These are phyloP conservation scores for Entomophthora muscae DNA, from an alignment of 371 early-diverging fungal species.

Conservation along the genomic window DNA sequence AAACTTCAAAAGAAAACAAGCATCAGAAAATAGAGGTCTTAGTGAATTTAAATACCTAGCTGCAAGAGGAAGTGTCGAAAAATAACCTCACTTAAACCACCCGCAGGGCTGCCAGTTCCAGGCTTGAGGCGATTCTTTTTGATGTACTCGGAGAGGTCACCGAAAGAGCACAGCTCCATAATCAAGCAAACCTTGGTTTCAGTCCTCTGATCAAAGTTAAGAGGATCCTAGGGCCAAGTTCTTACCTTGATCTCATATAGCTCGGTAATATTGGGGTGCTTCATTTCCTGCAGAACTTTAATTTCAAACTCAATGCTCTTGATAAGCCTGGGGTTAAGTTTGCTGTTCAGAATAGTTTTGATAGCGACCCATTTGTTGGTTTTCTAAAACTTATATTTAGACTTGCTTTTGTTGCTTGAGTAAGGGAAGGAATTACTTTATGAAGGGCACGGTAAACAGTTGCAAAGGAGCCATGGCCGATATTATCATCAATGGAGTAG, in stretches of 20 bases:
- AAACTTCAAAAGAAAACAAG: constrained; percentile 12
- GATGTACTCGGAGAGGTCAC: constrained; percentile 80
- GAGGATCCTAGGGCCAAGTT: not conserved
- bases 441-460: constrained; percentile 74
- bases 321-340: constrained; percentile 69
- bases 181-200: constrained; percentile 76
- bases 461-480: constrained; percentile 91
- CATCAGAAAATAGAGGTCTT: not conserved
- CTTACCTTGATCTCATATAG: constrained; percentile 59
- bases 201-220: constrained; percentile 39
- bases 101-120: constrained; percentile 22
- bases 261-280: constrained; percentile 72
- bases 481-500: constrained; percentile 43
- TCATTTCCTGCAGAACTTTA: constrained; percentile 60
- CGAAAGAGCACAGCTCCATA: constrained; percentile 87
- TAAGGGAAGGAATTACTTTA: constrained; percentile 23
- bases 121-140: constrained; percentile 36
- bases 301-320: constrained; percentile 90
- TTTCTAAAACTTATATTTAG: too few species aligned
- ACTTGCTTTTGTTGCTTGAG: too few species aligned
- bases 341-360: constrained; percentile 67
- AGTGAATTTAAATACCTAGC: too few species aligned
- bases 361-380: constrained; percentile 59
- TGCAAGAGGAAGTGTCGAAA: constrained; percentile 70
- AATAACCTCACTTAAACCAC: constrained; percentile 59